These are phyloP conservation scores for Pseudozyma flocculosa DNA, from an alignment of 1,284 basidiomycete species.

Conservation along the genomic window DNA sequence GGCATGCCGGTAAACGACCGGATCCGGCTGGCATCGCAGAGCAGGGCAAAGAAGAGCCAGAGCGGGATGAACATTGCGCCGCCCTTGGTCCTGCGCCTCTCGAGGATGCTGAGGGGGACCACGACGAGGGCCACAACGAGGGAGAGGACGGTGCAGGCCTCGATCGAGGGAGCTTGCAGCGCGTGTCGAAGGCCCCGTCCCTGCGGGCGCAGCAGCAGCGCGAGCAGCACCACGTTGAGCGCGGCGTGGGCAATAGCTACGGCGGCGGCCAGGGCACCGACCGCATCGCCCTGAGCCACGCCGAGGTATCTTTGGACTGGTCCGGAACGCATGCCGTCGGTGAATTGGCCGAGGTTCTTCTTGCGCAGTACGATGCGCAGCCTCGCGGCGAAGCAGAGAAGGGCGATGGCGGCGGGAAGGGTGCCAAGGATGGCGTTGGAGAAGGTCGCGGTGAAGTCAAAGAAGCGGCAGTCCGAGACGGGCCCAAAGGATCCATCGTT, in stretches of 20 bases:
- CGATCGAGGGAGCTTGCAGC: constrained; percentile 7
- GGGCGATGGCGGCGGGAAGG: constrained; percentile 23
- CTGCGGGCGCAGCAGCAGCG: constrained; percentile 10
- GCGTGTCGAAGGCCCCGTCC: constrained; percentile 5
- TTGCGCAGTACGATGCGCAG: constrained; percentile 15
- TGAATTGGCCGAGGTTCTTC: constrained; percentile 14
- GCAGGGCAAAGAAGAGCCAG: constrained; percentile 27
- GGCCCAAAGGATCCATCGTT: constrained; percentile 37
- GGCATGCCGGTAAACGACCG: constrained; percentile 32
- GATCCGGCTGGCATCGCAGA: constrained; percentile 34
- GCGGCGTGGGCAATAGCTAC: constrained; percentile 20
- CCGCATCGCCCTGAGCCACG: constrained; percentile 9
- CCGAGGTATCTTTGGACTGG: background rate
- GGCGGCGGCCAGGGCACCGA: constrained; percentile 23
- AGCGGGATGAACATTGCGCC: constrained; percentile 31
- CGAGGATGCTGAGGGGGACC: constrained; percentile 18
- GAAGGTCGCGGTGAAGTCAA: constrained; percentile 45
- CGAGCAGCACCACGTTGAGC: constrained; percentile 15
- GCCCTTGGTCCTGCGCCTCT: constrained; percentile 29
- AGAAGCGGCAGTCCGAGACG: constrained; percentile 35
- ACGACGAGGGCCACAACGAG: constrained; percentile 20
- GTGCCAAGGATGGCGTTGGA: constrained; percentile 31
- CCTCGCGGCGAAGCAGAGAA: constrained; percentile 11
- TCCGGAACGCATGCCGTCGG: no score
- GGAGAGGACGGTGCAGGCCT: constrained; percentile 17